Evolutionary conservation across 2,329 filamentous ascomycete species (phyloP).

Genomic region (Cladobotryum protrusum): DNA sequence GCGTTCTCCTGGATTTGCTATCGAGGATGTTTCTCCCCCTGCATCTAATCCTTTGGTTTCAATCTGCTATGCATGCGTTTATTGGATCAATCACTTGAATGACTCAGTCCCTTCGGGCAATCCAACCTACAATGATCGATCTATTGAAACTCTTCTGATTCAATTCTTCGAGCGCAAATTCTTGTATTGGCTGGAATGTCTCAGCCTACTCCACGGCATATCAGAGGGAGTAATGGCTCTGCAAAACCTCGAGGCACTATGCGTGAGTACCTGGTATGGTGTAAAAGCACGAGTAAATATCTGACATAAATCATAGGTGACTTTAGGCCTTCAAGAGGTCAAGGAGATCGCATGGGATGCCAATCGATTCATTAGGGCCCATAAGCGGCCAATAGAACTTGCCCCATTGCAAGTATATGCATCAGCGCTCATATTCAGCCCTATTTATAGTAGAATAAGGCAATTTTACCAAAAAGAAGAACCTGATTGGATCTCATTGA

Average conservation of each 20-base stretch:
- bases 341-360: neutral
- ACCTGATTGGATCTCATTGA: conserved; percentile 1
- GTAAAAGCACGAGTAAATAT: too few species aligned
- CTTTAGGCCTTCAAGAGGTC: neutral
- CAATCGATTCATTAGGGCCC: conserved; percentile 1
- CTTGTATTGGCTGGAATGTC: conserved; percentile 38
- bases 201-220: conserved; percentile 27
- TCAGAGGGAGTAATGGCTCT: conserved; percentile 13
- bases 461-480: conserved; percentile 2
- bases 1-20: neutral
- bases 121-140: conserved; percentile 5
- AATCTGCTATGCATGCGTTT: conserved; percentile 14
- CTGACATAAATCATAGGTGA: too few species aligned
- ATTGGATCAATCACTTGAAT: conserved; percentile 17
- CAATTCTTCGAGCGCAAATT: conserved; percentile 29
- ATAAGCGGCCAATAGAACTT: conserved; percentile 1
- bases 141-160: conserved; percentile 11
- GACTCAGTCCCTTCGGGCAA: conserved; percentile 12
- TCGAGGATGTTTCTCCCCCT: conserved; percentile 4
- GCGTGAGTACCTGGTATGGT: neutral
- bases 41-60: conserved; percentile 9
- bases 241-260: conserved; percentile 8
- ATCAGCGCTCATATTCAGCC: conserved; percentile 7
- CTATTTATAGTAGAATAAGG: conserved; percentile 1
- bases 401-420: conserved; percentile 4